Conservation (phyloP, 352 stramenopile species). For the Salisapilia sapeloensis region DNA sequence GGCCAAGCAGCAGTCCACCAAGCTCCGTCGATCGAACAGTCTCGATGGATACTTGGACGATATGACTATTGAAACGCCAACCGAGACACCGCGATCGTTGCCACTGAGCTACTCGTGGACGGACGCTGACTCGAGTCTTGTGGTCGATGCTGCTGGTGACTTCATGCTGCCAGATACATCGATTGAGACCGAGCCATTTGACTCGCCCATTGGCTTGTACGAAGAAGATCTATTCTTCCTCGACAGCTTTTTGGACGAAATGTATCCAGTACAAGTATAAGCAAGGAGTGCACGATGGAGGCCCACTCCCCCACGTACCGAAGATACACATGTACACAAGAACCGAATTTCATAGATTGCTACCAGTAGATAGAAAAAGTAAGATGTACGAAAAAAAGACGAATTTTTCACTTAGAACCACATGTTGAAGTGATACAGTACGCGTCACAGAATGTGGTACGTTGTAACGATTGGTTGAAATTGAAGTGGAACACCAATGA, state of each 20-base stretch:
- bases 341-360: too few species aligned
- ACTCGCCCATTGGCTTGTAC: constrained; percentile 57
- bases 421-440: too few species aligned
- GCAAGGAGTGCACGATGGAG: too few species aligned
- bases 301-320: too few species aligned
- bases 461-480: too few species aligned
- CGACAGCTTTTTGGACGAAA: constrained; percentile 68
- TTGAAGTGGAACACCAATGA: too few species aligned
- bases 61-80: constrained; percentile 9
- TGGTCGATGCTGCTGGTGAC: constrained; percentile 46
- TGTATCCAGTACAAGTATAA: too few species aligned
- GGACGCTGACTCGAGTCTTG: constrained; percentile 53
- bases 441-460: too few species aligned
- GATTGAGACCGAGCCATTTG: constrained; percentile 57
- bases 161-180: constrained; percentile 62
- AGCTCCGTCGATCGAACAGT: constrained; percentile 2
- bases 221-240: constrained; percentile 68
- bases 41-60: constrained; percentile 13
- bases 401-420: too few species aligned
- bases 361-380: too few species aligned
- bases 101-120: constrained; percentile 35
- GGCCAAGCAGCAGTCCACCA: constrained; percentile 5
- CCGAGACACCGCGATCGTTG: constrained; percentile 5
- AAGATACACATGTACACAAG: too few species aligned
- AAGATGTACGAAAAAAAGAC: too few species aligned